These are phyloP conservation scores for Crucibulum laeve DNA, from an alignment of 768 basidiomycete species.

Conservation along the genomic window DNA sequence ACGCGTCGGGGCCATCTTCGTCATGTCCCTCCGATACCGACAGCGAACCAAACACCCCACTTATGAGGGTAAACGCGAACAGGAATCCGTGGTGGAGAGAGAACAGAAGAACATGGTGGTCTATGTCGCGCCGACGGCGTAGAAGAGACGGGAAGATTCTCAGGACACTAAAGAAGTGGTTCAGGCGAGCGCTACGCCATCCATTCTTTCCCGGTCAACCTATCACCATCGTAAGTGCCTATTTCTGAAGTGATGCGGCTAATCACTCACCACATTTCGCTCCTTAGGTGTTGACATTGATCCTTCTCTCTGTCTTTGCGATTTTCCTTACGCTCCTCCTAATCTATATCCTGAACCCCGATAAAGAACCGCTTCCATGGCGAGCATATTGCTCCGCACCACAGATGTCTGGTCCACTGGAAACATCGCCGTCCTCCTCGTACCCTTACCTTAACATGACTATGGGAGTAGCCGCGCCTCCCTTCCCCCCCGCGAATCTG, in stretches of 20 bases:
- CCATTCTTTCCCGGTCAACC: slow-evolving; percentile 80
- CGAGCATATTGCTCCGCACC: slow-evolving; percentile 85
- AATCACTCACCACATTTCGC: not conserved
- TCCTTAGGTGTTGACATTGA: slow-evolving; percentile 25
- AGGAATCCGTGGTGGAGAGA: slow-evolving; percentile 37
- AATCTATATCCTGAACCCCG: slow-evolving; percentile 92
- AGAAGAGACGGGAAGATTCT: slow-evolving; percentile 41
- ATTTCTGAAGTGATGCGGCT: not conserved
- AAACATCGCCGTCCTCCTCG: slow-evolving; percentile 36
- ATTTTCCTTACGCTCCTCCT: slow-evolving; percentile 81
- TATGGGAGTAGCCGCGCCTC: slow-evolving; percentile 22
- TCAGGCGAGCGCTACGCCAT: slow-evolving; percentile 57
- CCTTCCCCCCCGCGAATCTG: slow-evolving; percentile 72
- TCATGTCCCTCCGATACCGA: slow-evolving; percentile 61
- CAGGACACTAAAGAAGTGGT: slow-evolving; percentile 49
- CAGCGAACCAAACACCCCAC: slow-evolving; percentile 49
- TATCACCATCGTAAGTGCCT: slow-evolving; percentile 64
- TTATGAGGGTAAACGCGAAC: slow-evolving; percentile 26
- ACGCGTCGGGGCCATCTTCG: slow-evolving; percentile 42
- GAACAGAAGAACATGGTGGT: slow-evolving; percentile 57
- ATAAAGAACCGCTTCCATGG: slow-evolving; percentile 94
- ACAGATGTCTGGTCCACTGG: slow-evolving; percentile 35
- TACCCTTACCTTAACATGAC: slow-evolving; percentile 34
- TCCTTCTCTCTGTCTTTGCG: slow-evolving; percentile 77
- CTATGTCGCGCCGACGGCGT: slow-evolving; percentile 44